Evolutionary conservation across 148 eudicot genomes (phyloP).

Genomic region (Silene uniflora): DNA sequence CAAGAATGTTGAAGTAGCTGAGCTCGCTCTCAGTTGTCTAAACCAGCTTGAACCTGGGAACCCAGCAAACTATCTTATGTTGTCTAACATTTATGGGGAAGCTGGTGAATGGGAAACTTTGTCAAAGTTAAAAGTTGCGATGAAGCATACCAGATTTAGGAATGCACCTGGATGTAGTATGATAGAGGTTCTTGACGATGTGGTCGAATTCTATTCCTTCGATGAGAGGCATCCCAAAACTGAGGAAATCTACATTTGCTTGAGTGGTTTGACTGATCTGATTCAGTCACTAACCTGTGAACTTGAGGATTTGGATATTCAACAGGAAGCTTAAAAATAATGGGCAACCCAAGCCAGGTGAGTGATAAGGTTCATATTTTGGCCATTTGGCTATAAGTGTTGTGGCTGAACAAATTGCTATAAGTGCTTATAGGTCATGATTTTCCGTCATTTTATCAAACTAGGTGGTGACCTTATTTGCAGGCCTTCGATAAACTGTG

Average conservation of each 20-base stretch:
- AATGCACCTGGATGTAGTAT: slow-evolving; percentile 66
- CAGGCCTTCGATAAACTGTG: neutral
- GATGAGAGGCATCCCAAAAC: slow-evolving; percentile 60
- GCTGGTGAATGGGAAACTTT: slow-evolving; percentile 55
- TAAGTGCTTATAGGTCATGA: too few relatives aligned
- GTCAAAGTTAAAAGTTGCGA: slow-evolving; percentile 53
- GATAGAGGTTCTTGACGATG: slow-evolving; percentile 49
- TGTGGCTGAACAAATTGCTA: too few relatives aligned
- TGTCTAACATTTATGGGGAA: slow-evolving; percentile 59
- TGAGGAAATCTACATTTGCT: slow-evolving; percentile 42
- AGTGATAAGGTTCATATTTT: neutral
- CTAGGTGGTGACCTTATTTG: neutral
- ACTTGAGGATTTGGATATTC: slow-evolving; percentile 28
- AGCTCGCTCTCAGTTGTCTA: slow-evolving; percentile 52
- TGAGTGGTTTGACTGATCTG: slow-evolving; percentile 42
- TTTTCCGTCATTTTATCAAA: neutral
- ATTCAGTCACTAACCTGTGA: slow-evolving; percentile 26
- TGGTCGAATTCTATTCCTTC: slow-evolving; percentile 55
- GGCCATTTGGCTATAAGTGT: neutral
- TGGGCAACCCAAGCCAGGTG: neutral
- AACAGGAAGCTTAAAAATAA: slow-evolving; percentile 12
- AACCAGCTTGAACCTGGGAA: slow-evolving; percentile 62
- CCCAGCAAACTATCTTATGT: slow-evolving; percentile 60
- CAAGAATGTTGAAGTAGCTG: slow-evolving; percentile 63
- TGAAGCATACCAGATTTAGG: slow-evolving; percentile 51